Percentiles rank a stretch among this genome's conserved stretches.
These are phyloP conservation scores for Prunella vulgaris DNA, from an alignment of 257 asterid genomes.

Conservation along the genomic window DNA sequence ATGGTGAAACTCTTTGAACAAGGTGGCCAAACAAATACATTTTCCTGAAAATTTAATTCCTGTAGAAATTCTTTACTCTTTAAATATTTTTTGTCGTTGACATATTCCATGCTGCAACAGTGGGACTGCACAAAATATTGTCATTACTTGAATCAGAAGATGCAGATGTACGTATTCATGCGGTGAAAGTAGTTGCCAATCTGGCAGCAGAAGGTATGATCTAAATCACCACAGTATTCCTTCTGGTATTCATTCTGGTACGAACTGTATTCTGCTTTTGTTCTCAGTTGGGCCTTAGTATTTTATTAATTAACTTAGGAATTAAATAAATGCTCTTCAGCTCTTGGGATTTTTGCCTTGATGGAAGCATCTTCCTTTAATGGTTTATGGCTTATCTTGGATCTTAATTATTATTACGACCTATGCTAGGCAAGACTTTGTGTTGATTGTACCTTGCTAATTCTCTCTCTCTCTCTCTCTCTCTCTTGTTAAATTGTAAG, in stretches of 20 bases:
- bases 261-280: neutral
- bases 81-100: constrained; percentile 22
- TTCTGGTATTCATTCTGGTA: neutral
- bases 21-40: constrained; percentile 40
- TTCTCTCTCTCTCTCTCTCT: neutral
- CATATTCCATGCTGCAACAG: constrained; percentile 30
- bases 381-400: neutral
- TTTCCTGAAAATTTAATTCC: neutral
- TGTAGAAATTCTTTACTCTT: neutral
- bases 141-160: constrained; percentile 85
- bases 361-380: neutral
- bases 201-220: constrained; percentile 87
- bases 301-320: neutral
- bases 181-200: constrained; percentile 92
- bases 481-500: neutral
- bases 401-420: neutral
- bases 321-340: neutral
- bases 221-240: constrained; percentile 1
- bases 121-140: constrained; percentile 84
- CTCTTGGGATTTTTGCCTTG: neutral
- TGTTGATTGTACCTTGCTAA: neutral
- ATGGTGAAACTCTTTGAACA: constrained; percentile 81
- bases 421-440: neutral
- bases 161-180: constrained; percentile 85
- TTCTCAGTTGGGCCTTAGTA: neutral